These are phyloP conservation scores for Bryopsis sp. DNA, from an alignment of 139 green algal species.

Conservation along the genomic window DNA sequence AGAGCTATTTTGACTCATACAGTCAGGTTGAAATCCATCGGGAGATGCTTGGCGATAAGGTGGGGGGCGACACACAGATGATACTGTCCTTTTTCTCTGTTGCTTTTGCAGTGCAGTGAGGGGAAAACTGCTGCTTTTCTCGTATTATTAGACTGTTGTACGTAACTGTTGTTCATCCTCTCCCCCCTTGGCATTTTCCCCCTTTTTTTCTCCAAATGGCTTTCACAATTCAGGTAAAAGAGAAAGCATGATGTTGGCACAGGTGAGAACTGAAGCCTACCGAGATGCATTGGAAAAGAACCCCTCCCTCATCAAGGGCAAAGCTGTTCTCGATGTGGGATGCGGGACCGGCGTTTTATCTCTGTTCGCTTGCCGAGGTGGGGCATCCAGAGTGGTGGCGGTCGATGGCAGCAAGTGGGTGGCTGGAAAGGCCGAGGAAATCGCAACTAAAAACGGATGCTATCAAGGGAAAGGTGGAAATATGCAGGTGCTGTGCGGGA, in stretches of 20 bases:
- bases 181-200: too few species aligned
- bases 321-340: conserved; percentile 82
- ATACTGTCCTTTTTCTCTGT: background rate
- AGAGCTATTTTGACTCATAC: conserved; percentile 85
- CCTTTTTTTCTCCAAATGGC: background rate
- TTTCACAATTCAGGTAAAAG: background rate
- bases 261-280: conserved; percentile 76
- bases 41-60: conserved; percentile 81
- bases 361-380: conserved; percentile 79
- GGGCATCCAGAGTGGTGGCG: conserved; percentile 58
- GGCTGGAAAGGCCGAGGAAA: background rate
- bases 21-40: conserved; percentile 80
- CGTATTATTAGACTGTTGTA: background rate
- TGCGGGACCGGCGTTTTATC: conserved; percentile 92
- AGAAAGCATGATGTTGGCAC: conserved; percentile 13
- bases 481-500: conserved; percentile 40
- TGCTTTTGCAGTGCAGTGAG: background rate
- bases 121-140: background rate
- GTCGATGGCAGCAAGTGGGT: conserved; percentile 34
- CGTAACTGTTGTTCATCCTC: background rate
- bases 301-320: conserved; percentile 50
- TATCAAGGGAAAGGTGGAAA: conserved; percentile 26
- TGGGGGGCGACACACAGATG: conserved; percentile 24
- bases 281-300: conserved; percentile 68
- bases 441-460: background rate